Percentiles rank a stretch among this genome's conserved stretches.
These are phyloP conservation scores for Phytophthora aleatoria DNA, from an alignment of 352 stramenopile species.

Conservation along the genomic window DNA sequence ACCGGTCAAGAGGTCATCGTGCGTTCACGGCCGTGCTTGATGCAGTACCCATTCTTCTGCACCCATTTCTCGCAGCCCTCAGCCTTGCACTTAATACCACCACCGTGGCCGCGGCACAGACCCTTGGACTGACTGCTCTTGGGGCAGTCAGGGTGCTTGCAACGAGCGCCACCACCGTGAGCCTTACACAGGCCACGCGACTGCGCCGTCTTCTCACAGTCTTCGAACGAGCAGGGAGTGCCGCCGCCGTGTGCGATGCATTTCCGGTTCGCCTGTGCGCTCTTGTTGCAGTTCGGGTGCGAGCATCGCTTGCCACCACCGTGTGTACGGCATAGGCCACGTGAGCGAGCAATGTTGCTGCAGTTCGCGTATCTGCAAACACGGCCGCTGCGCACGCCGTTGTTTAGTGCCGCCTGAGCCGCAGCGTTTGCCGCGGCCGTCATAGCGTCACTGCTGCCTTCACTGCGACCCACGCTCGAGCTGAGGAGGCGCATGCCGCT, in stretches of 20 bases:
- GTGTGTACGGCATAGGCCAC: slow-evolving; percentile 76
- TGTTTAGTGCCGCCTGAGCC: slow-evolving; percentile 31
- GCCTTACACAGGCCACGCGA: slow-evolving; percentile 85
- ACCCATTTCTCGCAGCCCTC: slow-evolving; percentile 89
- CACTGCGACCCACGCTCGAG: slow-evolving; percentile 64
- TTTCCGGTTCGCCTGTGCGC: slow-evolving; percentile 88
- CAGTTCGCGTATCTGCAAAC: slow-evolving; percentile 84
- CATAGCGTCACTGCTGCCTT: slow-evolving; percentile 43
- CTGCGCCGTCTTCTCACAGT: slow-evolving; percentile 89
- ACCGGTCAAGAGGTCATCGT: slow-evolving; percentile 59
- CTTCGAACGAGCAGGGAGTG: slow-evolving; percentile 83
- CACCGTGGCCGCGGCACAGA: slow-evolving; percentile 81
- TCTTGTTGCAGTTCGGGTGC: slow-evolving; percentile 86
- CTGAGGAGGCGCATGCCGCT: slow-evolving; percentile 72
- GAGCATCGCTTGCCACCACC: slow-evolving; percentile 82
- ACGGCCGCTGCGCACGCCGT: slow-evolving; percentile 57
- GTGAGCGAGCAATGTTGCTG: slow-evolving; percentile 86
- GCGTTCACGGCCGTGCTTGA: slow-evolving; percentile 85
- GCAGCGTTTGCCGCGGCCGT: slow-evolving; percentile 29
- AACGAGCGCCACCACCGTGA: slow-evolving; percentile 79
- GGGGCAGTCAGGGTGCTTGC: slow-evolving; percentile 84
- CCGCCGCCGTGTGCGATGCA: slow-evolving; percentile 87
- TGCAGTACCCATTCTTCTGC: slow-evolving; percentile 91
- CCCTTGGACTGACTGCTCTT: slow-evolving; percentile 88
- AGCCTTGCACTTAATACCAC: slow-evolving; percentile 87